These are phyloP conservation scores for Leishmania amazonensis DNA, from an alignment of 208 protist genomes.

Conservation along the genomic window DNA sequence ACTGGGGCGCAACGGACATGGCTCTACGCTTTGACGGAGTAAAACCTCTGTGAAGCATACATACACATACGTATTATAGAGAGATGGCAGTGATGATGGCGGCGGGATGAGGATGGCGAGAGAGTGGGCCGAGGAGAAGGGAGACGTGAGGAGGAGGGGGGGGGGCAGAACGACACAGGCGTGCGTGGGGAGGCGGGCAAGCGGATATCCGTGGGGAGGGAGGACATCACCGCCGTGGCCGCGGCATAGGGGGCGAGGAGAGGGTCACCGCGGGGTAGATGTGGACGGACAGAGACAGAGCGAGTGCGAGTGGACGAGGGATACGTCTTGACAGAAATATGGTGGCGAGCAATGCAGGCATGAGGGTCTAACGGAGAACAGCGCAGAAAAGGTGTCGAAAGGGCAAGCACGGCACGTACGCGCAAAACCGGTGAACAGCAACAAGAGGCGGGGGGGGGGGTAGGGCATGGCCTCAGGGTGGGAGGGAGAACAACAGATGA, in stretches of 20 bases:
- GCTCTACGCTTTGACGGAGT: background rate
- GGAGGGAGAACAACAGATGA: background rate
- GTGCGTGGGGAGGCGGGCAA: background rate
- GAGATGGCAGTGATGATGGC: background rate
- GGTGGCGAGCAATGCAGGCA: background rate
- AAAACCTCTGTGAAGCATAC: background rate
- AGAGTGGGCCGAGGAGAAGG: background rate
- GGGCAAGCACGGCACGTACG: background rate
- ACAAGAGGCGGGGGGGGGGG: background rate
- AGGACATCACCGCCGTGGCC: background rate
- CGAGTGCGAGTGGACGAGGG: background rate
- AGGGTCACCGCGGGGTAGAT: background rate
- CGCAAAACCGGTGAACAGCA: background rate
- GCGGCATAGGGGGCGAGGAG: background rate
- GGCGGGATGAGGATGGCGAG: background rate
- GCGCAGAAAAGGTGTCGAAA: background rate
- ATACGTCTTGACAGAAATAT: background rate
- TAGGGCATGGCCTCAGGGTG: background rate
- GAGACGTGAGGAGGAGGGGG: constrained; percentile 2
- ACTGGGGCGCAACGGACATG: constrained; percentile 58
- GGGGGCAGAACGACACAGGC: background rate
- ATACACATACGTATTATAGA: background rate
- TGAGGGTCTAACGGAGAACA: background rate
- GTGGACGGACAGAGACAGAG: background rate
- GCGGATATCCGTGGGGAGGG: background rate